Percentiles rank a stretch among this genome's conserved stretches.
Evolutionary conservation across 23 red algal species (phyloP).

Genomic region (Gracilaria vermiculophylla): DNA sequence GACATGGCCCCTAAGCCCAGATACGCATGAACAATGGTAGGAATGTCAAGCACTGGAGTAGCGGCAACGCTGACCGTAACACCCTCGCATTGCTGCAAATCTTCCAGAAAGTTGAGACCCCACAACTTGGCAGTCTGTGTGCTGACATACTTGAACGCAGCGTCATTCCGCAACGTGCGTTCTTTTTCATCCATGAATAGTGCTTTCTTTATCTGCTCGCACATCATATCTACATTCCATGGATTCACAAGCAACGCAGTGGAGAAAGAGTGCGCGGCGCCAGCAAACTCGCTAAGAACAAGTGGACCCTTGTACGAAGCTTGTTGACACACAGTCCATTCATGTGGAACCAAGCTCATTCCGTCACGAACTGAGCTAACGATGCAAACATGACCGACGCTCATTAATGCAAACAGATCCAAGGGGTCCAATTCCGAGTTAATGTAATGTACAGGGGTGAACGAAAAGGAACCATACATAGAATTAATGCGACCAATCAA

Average conservation of each 20-base stretch:
- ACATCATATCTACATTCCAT: slow-evolving; percentile 79
- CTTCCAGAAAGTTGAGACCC: slow-evolving; percentile 90
- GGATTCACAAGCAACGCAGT: slow-evolving; percentile 91
- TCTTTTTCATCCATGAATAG: slow-evolving; percentile 68
- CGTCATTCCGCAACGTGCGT: slow-evolving; percentile 63
- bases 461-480: slow-evolving; percentile 70
- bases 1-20: slow-evolving; percentile 9
- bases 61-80: slow-evolving; percentile 14
- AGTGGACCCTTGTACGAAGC: slow-evolving; percentile 65
- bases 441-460: slow-evolving; percentile 87
- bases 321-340: slow-evolving; percentile 94
- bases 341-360: slow-evolving; percentile 83
- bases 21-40: slow-evolving; percentile 36
- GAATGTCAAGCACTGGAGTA: slow-evolving; percentile 45
- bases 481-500: slow-evolving; percentile 91
- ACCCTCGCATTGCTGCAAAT: slow-evolving; percentile 52
- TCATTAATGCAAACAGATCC: slow-evolving; percentile 78
- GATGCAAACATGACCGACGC: slow-evolving; percentile 79
- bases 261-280: slow-evolving; percentile 73
- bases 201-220: slow-evolving; percentile 56
- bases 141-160: slow-evolving; percentile 81
- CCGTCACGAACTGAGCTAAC: slow-evolving; percentile 84
- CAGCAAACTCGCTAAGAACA: slow-evolving; percentile 88
- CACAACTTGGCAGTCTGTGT: slow-evolving; percentile 81
- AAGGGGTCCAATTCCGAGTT: slow-evolving; percentile 44